phyloP scores from a whole-genome alignment of 805 yeast genomes.

The Candida wancherniae region DNA sequence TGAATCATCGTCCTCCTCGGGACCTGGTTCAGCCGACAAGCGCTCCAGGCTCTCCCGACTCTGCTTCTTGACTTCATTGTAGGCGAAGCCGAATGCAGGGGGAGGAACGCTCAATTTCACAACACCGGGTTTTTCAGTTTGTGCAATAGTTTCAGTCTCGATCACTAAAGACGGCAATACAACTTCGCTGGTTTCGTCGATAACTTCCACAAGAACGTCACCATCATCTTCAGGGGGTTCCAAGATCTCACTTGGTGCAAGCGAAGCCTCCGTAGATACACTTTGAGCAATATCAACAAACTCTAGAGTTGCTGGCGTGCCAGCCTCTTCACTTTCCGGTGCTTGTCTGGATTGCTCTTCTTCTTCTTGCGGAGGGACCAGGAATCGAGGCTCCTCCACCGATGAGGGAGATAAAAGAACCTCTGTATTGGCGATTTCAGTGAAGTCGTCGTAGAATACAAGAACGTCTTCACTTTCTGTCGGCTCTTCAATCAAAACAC shows the following conservation, averaged over 20 bases:
- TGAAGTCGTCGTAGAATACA: slow-evolving; percentile 9
- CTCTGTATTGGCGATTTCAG: slow-evolving; percentile 9
- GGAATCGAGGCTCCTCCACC: slow-evolving; percentile 14
- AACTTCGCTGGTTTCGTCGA: slow-evolving; percentile 7
- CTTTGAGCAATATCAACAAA: too few relatives aligned
- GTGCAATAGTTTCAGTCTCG: too few relatives aligned
- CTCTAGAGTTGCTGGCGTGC: slow-evolving; percentile 1
- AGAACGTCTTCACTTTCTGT: slow-evolving; percentile 6
- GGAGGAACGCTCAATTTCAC: too few relatives aligned
- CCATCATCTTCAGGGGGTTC: slow-evolving; percentile 10
- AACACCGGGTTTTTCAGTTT: too few relatives aligned
- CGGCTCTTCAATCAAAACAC: slow-evolving; percentile 9
- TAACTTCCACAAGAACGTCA: slow-evolving; percentile 5
- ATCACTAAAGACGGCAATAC: slow-evolving; percentile 11
- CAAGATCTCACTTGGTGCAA: slow-evolving; percentile 7
- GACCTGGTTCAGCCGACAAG: too few relatives aligned
- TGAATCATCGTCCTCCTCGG: too few relatives aligned
- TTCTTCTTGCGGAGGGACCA: too few relatives aligned
- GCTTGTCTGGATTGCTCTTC: too few relatives aligned
- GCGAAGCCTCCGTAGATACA: not conserved
- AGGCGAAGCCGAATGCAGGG: too few relatives aligned
- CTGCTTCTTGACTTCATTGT: too few relatives aligned
- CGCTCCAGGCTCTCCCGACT: too few relatives aligned
- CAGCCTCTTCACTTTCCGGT: not conserved
- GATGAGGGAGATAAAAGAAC: slow-evolving; percentile 9